A percentile compares a stretch with the other conserved stretches of the same genome.
Conservation (phyloP, 306 rosid species). For the Vicia faba region DNA sequence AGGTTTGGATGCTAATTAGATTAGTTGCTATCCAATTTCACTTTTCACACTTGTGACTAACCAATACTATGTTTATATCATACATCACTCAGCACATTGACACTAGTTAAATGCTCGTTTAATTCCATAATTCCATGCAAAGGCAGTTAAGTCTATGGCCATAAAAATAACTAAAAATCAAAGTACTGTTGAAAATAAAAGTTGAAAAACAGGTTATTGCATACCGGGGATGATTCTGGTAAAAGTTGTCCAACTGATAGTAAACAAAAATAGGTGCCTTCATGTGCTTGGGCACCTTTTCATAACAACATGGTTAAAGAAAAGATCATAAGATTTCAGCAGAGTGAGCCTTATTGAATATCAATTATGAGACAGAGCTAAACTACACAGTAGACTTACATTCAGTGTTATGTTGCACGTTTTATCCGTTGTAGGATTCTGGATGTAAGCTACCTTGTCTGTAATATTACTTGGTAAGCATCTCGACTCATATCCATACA, state of each 20-base stretch:
- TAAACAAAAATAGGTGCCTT: constrained; percentile 72
- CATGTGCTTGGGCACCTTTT: constrained; percentile 72
- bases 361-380: constrained; percentile 12
- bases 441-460: constrained; percentile 56
- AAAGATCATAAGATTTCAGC: constrained; percentile 31
- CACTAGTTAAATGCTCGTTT: no score
- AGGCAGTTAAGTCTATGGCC: no score
- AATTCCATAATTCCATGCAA: no score
- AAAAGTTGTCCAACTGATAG: constrained; percentile 87
- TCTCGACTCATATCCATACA: constrained; percentile 61
- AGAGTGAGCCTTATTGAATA: constrained; percentile 7
- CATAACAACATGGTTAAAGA: constrained; percentile 25
- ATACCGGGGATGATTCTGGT: constrained; percentile 90
- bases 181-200: no score
- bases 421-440: constrained; percentile 41
- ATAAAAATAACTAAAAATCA: no score
- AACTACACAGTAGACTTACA: no score
- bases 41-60: no score
- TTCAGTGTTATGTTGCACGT: constrained; percentile 50
- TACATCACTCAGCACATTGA: no score
- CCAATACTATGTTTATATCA: no score
- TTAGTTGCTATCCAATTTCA: no score
- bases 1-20: no score
- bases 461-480: constrained; percentile 30
- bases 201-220: not conserved